Base-by-base conservation (phyloP, 164 flowering plant species). In the Sextonia rubra region DNA sequence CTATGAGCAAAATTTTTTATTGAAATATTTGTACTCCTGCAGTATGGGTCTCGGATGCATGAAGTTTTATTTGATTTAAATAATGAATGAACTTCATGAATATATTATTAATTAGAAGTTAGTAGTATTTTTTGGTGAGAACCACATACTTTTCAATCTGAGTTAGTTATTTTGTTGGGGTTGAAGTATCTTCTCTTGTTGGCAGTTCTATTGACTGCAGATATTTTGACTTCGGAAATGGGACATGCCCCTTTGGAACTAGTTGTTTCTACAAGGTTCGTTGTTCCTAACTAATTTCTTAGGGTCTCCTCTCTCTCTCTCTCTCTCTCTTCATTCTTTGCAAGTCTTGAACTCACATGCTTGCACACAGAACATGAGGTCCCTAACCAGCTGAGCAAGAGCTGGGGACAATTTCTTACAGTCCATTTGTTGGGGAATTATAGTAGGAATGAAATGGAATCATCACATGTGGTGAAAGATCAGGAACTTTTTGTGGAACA, bases 211-310 rank as follows among this genome's bases (percentile, higher is more conserved):
- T 93, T 69, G 95, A 96, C 69, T 96, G 97, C 86, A 91, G 88
- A 79, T 90, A 96, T 81, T 96, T 96, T 80, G 91, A 96, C 77
- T 93, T 89, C 82, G 99, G 99, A 56, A 86, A 89, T 81, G 98
- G 97, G 44, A 78, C 83, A 44, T 96, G 99, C 74, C 99, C 97
- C 44, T 91, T 93, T 83, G 98, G 98, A 32, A 87, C 90, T 29
- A 96, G 98, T 76, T 96, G 98, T 78, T 96, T 96, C 75, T 96
- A 96, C 86, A 93, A 87, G 98, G 99, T 95, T 82, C 22, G 23
- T 48, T 26, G 66, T 29, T 67, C 11, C 11, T 37, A 37, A 37
- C 44, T 37, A 9, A 37, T 8, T 26, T 64, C 67, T 64, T 3
- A 27, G 9, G 15, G 26, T 61, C 23, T 64, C 4, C 37, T 29